Evolutionary conservation across 164 flowering plant genomes (phyloP).

Genomic region (Tetrastigma voinierianum): DNA sequence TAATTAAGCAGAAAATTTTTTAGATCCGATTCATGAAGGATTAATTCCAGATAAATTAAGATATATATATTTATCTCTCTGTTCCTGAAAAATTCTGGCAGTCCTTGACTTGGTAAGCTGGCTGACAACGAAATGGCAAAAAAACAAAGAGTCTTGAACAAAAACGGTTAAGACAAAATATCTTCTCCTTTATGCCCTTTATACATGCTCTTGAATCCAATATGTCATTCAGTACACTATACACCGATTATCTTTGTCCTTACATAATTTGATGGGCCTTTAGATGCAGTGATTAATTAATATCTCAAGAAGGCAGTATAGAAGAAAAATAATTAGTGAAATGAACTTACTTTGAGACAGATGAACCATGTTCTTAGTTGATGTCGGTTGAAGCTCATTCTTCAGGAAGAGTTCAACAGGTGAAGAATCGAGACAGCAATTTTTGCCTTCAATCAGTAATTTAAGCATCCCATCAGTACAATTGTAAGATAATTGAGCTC

Average conservation of each 20-base stretch:
- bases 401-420: conserved; percentile 49
- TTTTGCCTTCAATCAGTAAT: conserved; percentile 37
- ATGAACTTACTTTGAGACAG: conserved; percentile 65
- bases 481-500: background rate
- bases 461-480: background rate
- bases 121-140: no score
- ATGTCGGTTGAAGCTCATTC: conserved; percentile 68
- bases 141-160: no score
- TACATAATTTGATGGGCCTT: background rate
- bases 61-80: no score
- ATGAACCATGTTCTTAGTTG: conserved; percentile 75
- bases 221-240: background rate
- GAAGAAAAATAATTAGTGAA: background rate
- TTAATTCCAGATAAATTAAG: no score
- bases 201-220: conserved; percentile 9
- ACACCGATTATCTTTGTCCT: background rate
- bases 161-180: background rate
- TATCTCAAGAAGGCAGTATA: conserved; percentile 5
- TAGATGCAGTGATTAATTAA: background rate
- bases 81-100: no score
- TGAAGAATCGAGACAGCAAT: conserved; percentile 68
- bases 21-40: no score
- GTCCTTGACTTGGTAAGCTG: no score
- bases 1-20: no score
- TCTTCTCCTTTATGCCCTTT: background rate